These are phyloP conservation scores for Coriolopsis trogii DNA, from an alignment of 1,284 basidiomycete species.

Conservation along the genomic window DNA sequence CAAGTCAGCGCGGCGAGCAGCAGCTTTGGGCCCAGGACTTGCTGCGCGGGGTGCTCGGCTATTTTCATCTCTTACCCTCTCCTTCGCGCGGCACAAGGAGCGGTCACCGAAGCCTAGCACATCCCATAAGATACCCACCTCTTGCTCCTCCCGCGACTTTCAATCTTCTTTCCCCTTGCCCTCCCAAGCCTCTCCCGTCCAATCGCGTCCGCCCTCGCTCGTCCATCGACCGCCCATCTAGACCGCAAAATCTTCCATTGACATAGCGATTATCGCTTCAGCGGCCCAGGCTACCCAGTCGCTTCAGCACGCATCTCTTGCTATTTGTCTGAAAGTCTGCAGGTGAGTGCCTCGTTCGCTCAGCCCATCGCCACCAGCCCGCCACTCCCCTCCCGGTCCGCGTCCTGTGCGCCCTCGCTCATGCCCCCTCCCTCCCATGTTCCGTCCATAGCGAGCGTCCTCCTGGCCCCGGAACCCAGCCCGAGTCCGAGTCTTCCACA, in stretches of 20 bases:
- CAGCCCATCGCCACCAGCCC: background rate
- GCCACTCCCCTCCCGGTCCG: slow-evolving; percentile 1
- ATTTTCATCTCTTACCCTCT: no score
- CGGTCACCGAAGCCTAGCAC: no score
- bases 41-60: slow-evolving; percentile 11
- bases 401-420: slow-evolving; percentile 1
- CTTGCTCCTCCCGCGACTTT: background rate
- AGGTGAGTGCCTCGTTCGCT: no score
- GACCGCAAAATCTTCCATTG: slow-evolving; percentile 14
- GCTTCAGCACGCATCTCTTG: no score
- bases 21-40: no score
- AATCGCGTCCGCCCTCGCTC: background rate
- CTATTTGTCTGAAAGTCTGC: no score
- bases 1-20: no score
- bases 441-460: slow-evolving; percentile 28
- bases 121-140: background rate
- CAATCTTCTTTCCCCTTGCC: slow-evolving; percentile 2
- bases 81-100: no score
- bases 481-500: slow-evolving; percentile 6
- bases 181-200: background rate
- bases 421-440: slow-evolving; percentile 23
- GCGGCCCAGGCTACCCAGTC: no score
- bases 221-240: slow-evolving; percentile 6
- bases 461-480: slow-evolving; percentile 14
- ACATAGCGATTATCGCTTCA: slow-evolving; percentile 16